Percentiles rank a stretch among this genome's conserved stretches.
phyloP scores from a whole-genome alignment of 805 yeast species.

The Zygotorulaspora chibaensis region DNA sequence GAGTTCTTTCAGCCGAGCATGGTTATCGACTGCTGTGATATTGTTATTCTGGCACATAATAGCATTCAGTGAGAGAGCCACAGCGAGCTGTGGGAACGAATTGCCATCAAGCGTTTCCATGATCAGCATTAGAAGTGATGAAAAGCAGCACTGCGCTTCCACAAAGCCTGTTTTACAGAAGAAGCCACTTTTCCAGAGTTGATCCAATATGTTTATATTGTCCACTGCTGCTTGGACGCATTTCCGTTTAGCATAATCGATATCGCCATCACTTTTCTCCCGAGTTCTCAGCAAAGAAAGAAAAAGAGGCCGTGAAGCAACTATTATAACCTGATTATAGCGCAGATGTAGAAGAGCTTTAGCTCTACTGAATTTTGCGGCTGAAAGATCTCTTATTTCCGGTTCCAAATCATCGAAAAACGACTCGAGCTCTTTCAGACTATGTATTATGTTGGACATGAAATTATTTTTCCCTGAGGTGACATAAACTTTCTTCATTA shows the following conservation, averaged over 20 bases:
- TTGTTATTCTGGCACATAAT: conserved; percentile 31
- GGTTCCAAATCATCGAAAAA: conserved; percentile 25
- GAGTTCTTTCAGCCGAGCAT: conserved; percentile 26
- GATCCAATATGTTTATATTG: conserved; percentile 31
- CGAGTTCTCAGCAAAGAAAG: conserved; percentile 35
- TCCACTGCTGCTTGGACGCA: conserved; percentile 34
- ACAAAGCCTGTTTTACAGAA: conserved; percentile 38
- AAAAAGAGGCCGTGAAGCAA: conserved; percentile 36
- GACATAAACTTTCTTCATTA: conserved; percentile 32
- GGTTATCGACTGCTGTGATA: conserved; percentile 33
- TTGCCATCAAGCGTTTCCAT: conserved; percentile 20
- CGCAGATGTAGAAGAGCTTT: conserved; percentile 35
- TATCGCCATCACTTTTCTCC: conserved; percentile 19
- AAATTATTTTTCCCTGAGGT: conserved; percentile 29
- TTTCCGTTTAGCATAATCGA: conserved; percentile 27
- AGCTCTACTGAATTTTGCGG: conserved; percentile 21
- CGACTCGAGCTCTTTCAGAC: conserved; percentile 22
- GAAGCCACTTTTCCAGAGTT: conserved; percentile 27
- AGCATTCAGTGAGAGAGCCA: conserved; percentile 24
- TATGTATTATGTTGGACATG: conserved; percentile 17
- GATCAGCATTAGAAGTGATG: conserved; percentile 33
- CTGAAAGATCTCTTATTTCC: conserved; percentile 7
- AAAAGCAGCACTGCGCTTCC: conserved; percentile 39
- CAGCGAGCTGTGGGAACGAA: conserved; percentile 17
- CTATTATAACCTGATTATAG: conserved; percentile 37